Base-by-base conservation (phyloP, 2,329 filamentous ascomycete species). In the Fusarium domesticum region DNA sequence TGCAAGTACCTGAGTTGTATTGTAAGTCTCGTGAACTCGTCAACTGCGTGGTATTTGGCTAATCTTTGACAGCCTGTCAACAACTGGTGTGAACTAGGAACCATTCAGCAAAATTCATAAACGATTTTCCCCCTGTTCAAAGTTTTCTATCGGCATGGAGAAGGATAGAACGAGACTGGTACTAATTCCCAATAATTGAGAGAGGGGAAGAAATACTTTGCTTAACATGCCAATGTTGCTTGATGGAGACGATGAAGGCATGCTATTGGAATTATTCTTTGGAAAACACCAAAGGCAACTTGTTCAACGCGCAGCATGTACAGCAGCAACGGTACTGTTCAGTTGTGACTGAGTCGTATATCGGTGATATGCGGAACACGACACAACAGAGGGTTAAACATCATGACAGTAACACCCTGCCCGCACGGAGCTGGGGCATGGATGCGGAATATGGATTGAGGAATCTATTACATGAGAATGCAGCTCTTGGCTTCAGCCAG, bases 1-100 rank as follows among this genome's bases (percentile, higher is more conserved):
- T 98, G 93, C 75, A 93, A 95, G 73, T 93, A 95, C 62, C 70
- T 98, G 58, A 95, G 87, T 65, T 98, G 93, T 64, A 70, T 98
- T 70, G 89, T 93, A 73, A 80, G 89, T 84, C 7, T 28, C 45
- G 36, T 33, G 10, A 19, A 35, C 28, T 6, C n/a, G 14, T 23
- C 12, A n/a, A 6, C 5, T 2, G 10, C 10, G 17, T 14, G 12
- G 40, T 37, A n/a, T 32, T 19, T 25, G 30, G 20, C 62, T 67
- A 56, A 67, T 49, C 20, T 8, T 7, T 16, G 25, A 31, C 42
- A 84, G 80, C 77, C 80, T 46, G 73, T 87, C 42, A 85, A 77
- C 51, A 73, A 81, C 57, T 87, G 84, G 84, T 87, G 84, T 58
- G 77, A 84, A 30, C 70, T 72, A 37, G 73, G 72, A 48, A 68